Evolutionary conservation across 805 yeast genomes (phyloP).

Genomic region (Groenewaldozyma tartarivorans): DNA sequence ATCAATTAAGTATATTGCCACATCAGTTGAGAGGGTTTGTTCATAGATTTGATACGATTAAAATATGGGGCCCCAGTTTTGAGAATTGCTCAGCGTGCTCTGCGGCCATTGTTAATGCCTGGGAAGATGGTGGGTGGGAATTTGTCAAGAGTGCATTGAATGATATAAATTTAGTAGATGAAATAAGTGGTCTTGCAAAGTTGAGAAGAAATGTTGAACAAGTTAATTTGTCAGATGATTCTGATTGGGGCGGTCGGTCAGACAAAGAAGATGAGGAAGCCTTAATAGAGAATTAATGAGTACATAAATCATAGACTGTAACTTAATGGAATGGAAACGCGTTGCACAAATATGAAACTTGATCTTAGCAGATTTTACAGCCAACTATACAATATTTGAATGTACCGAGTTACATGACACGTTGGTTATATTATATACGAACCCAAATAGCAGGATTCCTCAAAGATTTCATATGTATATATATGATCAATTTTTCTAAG

Average conservation of each 20-base stretch:
- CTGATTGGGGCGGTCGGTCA: slow-evolving; percentile 9
- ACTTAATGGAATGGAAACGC: too few species aligned
- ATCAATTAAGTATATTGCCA: slow-evolving; percentile 56
- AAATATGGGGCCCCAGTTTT: slow-evolving; percentile 64
- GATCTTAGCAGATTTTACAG: too few species aligned
- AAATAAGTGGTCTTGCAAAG: slow-evolving; percentile 65
- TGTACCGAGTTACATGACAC: too few species aligned
- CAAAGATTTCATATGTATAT: too few species aligned
- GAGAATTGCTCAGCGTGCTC: slow-evolving; percentile 85
- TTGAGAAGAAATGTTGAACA: slow-evolving; percentile 65
- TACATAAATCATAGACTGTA: not conserved
- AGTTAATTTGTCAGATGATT: slow-evolving; percentile 29
- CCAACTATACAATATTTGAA: too few species aligned
- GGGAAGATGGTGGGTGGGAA: slow-evolving; percentile 57
- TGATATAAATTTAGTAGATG: slow-evolving; percentile 59
- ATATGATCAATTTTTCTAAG: too few species aligned
- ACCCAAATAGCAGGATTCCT: too few species aligned
- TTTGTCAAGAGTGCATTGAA: slow-evolving; percentile 66
- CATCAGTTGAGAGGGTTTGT: slow-evolving; percentile 90
- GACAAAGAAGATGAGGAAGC: not conserved
- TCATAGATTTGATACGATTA: slow-evolving; percentile 51
- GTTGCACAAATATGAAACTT: too few species aligned
- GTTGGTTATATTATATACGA: too few species aligned
- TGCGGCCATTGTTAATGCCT: slow-evolving; percentile 42
- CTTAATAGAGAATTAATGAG: not conserved